Evolutionary conservation across 1,139 yeast genomes (phyloP), one percentile per base, ranked within the genome.

Genomic region (Scheffersomyces quercinus): DNA sequence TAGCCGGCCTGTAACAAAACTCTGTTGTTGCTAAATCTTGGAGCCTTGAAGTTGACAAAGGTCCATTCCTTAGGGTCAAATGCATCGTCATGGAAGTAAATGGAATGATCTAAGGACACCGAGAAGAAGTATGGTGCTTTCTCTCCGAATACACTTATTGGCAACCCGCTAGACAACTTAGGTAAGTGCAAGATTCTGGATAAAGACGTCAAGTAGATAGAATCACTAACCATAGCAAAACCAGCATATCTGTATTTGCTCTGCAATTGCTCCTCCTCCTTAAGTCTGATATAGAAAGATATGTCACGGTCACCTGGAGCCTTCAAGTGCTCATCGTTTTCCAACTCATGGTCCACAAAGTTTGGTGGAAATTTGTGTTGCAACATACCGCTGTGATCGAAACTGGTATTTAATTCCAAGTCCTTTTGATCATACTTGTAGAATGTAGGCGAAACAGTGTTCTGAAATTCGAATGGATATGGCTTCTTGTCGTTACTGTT

Each of bases 21-120:
- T 40, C 79, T 58, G 55, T 71, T 70, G 49, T 73, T 73, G 44
- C 67, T 52, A 41, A 70, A 61, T 36, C 74, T 59, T 11, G 72
- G 70, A 7, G 72, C 64, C 39, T 53, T 56, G 51, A 65, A 67
- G 34, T 61, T 62, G 47, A 68, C 65, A 41, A 64, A 68, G 38
- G 64, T 55, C 76, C 77, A 73, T 28, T 65, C 55, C 5, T 66
- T 65, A 2, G 75, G 77, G 47, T 73, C 73, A 42, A 72, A 72
- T 37, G 63, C 65, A 39, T 65, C 74, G 45, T 73, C 77, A 48
- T 73, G 79, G 53, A 69, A 69, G 47, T 62, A 70, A 7, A 73
- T 59, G 6, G 71, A 53, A 47, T 73, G 79, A 55, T 73, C 79
- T 42, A 73, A 60, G 7, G 75, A 69, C 3, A 73, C 71, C 4